These are phyloP conservation scores for Globisporangium megalacanthum DNA, from an alignment of 352 stramenopile genomes.

Conservation along the genomic window DNA sequence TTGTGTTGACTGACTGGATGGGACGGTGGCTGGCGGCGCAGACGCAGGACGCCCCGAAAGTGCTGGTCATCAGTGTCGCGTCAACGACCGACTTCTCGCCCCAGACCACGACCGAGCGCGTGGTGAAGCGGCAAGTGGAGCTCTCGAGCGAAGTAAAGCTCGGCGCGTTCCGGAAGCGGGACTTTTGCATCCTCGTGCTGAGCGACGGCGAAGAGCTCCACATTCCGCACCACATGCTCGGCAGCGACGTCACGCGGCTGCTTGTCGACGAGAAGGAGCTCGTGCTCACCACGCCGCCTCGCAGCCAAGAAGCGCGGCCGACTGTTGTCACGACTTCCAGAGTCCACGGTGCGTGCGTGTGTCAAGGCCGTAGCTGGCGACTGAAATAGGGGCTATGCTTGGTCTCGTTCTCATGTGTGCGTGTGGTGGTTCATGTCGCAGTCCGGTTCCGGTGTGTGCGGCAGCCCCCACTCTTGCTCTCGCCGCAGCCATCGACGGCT, in stretches of 20 bases:
- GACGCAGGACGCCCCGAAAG: conserved; percentile 25
- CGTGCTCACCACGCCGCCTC: conserved; percentile 40
- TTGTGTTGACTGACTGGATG: too few species aligned
- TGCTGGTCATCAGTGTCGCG: conserved; percentile 60
- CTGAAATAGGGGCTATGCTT: too few species aligned
- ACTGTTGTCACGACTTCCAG: conserved; percentile 54
- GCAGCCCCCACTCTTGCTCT: conserved; percentile 26
- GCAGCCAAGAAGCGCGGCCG: conserved; percentile 38
- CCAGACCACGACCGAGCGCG: conserved; percentile 30
- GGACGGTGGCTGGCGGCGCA: neutral
- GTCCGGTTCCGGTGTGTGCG: conserved; percentile 47
- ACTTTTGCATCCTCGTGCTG: conserved; percentile 62
- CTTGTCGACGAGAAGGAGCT: conserved; percentile 49
- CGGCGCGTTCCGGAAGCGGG: conserved; percentile 44
- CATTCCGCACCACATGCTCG: conserved; percentile 46
- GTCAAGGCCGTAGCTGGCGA: too few species aligned
- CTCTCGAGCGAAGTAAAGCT: conserved; percentile 45
- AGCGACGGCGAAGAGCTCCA: conserved; percentile 73
- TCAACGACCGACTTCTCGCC: conserved; percentile 21
- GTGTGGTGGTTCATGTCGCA: conserved; percentile 14
- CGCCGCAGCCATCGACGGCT: conserved; percentile 34
- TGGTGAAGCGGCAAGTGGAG: conserved; percentile 63
- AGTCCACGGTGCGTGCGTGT: conserved; percentile 36
- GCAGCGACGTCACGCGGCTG: conserved; percentile 26
- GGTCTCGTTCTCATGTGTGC: conserved; percentile 1